Conservation (phyloP, 306 rosid species). For the Corylus avellana region DNA sequence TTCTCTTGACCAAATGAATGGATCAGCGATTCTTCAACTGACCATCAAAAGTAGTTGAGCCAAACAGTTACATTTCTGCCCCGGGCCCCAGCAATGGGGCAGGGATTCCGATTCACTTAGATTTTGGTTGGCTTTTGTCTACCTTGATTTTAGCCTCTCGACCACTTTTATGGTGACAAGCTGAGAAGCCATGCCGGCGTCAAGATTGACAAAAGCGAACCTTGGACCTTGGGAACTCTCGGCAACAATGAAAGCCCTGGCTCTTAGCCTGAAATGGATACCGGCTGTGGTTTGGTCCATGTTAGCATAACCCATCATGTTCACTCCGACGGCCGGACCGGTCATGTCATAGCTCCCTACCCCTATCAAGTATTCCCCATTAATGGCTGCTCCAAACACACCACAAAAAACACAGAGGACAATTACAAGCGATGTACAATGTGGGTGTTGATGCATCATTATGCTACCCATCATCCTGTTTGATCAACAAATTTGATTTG, state of each 20-base stretch:
- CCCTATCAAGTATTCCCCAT: conserved; percentile 63
- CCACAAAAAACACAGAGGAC: conserved; percentile 27
- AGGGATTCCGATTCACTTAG: too few relatives aligned
- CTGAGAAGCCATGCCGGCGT: conserved; percentile 85
- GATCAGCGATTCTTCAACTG: too few relatives aligned
- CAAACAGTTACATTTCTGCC: not conserved
- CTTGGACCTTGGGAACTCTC: conserved; percentile 45
- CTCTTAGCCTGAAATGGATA: conserved; percentile 71
- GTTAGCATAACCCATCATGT: conserved; percentile 93
- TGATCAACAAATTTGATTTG: not conserved
- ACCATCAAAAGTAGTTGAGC: too few relatives aligned
- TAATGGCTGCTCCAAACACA: conserved; percentile 16
- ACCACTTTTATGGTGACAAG: conserved; percentile 69
- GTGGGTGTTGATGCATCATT: conserved; percentile 23
- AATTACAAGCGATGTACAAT: not conserved
- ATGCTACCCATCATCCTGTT: conserved; percentile 11
- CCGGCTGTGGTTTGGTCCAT: conserved; percentile 62
- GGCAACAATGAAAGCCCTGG: conserved; percentile 69
- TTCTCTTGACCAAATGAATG: too few relatives aligned
- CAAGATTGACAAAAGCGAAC: conserved; percentile 77
- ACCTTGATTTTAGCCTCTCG: conserved; percentile 68
- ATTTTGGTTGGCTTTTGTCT: not conserved
- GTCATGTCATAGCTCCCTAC: conserved; percentile 88
- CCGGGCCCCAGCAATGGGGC: too few relatives aligned
- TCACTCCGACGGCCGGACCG: conserved; percentile 80